Conservation (phyloP, 2,329 filamentous ascomycete genomes). For the Thelonectria discophora region DNA sequence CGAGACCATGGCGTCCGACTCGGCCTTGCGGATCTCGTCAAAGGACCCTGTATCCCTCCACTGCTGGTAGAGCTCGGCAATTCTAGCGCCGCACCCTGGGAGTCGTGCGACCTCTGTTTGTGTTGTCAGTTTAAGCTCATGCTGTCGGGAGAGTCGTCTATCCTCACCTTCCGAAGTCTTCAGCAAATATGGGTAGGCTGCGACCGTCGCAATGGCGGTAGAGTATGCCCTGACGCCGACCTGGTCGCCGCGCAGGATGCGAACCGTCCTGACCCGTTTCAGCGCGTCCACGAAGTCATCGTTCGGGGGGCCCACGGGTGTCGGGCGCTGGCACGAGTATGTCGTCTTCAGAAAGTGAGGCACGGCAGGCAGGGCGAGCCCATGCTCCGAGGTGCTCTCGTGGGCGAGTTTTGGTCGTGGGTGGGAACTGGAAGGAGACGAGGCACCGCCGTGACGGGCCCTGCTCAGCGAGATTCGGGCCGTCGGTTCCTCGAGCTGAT, state of each 20-base stretch:
- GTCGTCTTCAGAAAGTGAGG: slow-evolving; percentile 69
- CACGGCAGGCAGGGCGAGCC: slow-evolving; percentile 69
- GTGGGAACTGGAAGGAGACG: slow-evolving; percentile 17
- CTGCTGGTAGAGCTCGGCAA: slow-evolving; percentile 79
- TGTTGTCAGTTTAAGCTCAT: neutral
- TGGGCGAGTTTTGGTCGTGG: slow-evolving; percentile 60
- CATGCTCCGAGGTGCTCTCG: slow-evolving; percentile 81
- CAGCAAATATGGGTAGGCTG: slow-evolving; percentile 75
- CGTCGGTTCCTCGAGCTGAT: slow-evolving; percentile 18
- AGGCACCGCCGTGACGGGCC: slow-evolving; percentile 17
- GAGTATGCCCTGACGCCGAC: slow-evolving; percentile 88
- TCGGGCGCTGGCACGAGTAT: slow-evolving; percentile 85
- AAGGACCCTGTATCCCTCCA: slow-evolving; percentile 71
- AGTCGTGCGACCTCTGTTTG: slow-evolving; percentile 64
- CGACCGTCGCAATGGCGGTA: slow-evolving; percentile 82
- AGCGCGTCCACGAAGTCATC: slow-evolving; percentile 77
- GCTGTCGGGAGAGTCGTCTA: slow-evolving; percentile 19
- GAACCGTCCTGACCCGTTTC: slow-evolving; percentile 75
- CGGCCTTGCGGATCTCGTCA: slow-evolving; percentile 69
- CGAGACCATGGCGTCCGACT: slow-evolving; percentile 69
- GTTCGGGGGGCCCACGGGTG: slow-evolving; percentile 76
- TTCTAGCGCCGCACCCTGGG: slow-evolving; percentile 84
- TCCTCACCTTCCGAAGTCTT: slow-evolving; percentile 52
- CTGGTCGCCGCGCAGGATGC: slow-evolving; percentile 76
- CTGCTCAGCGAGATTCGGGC: neutral